Conservation (phyloP, 805 yeast species). For the Hanseniaspora thailandica region DNA sequence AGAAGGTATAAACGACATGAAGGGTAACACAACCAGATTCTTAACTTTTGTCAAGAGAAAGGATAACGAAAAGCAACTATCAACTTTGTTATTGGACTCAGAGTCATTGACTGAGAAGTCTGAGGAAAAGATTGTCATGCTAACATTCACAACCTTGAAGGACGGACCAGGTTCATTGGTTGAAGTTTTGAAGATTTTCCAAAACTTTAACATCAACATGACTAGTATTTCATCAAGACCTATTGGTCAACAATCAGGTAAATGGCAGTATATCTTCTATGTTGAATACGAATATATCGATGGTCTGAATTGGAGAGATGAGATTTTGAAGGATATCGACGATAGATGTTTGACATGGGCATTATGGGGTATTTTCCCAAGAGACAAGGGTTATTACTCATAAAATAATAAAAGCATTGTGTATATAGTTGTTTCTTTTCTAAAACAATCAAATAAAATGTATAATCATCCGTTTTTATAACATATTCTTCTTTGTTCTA, state of each 20-base stretch:
- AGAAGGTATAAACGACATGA: slow-evolving; percentile 55
- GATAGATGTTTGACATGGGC: slow-evolving; percentile 39
- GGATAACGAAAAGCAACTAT: not conserved
- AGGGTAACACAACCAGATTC: slow-evolving; percentile 77
- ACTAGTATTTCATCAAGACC: slow-evolving; percentile 72
- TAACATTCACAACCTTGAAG: slow-evolving; percentile 54
- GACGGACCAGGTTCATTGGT: slow-evolving; percentile 68
- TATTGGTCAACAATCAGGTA: slow-evolving; percentile 28
- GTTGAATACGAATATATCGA: slow-evolving; percentile 42
- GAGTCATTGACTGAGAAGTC: not conserved
- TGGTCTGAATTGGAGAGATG: slow-evolving; percentile 22
- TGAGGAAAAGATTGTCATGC: slow-evolving; percentile 33
- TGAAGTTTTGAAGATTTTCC: slow-evolving; percentile 48
- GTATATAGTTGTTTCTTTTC: not conserved
- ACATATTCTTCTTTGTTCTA: slow-evolving; percentile 21
- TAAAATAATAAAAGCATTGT: not conserved
- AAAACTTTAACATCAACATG: slow-evolving; percentile 47
- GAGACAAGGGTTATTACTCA: slow-evolving; percentile 33
- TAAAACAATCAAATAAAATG: too few relatives aligned
- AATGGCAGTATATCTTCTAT: slow-evolving; percentile 76
- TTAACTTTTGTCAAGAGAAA: slow-evolving; percentile 38
- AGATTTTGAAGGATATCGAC: slow-evolving; percentile 35
- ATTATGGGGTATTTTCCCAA: slow-evolving; percentile 48
- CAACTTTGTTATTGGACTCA: not conserved
- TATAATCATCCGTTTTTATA: not conserved